phyloP scores from a whole-genome alignment of 257 asterid species.

The Nicotiana benthamiana region DNA sequence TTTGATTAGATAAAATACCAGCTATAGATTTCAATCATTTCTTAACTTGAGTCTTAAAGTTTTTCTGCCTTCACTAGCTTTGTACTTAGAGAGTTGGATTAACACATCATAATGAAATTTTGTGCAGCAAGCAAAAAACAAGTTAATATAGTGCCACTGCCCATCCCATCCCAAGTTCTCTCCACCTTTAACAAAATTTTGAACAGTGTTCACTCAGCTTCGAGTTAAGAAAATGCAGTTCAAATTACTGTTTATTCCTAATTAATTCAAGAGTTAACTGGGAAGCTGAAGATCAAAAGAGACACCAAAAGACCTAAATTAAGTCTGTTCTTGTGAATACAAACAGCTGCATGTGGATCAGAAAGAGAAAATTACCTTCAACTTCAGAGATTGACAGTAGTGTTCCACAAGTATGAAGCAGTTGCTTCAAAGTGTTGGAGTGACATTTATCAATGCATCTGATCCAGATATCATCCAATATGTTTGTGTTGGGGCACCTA shows the following conservation, averaged over 20 bases:
- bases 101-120: not conserved
- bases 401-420: slow-evolving; percentile 67
- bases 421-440: slow-evolving; percentile 78
- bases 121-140: not conserved
- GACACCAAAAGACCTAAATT: not conserved
- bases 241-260: not conserved
- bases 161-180: not conserved
- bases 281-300: not conserved
- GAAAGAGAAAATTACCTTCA: slow-evolving; percentile 42
- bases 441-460: slow-evolving; percentile 87
- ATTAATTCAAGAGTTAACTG: not conserved
- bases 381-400: slow-evolving; percentile 72
- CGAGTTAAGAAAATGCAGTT: not conserved
- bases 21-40: not conserved
- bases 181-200: not conserved
- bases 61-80: not conserved
- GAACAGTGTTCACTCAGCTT: not conserved
- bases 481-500: slow-evolving; percentile 44
- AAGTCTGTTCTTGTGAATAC: not conserved
- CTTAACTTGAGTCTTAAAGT: not conserved
- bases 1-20: not conserved
- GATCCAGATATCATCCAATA: slow-evolving; percentile 61
- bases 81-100: not conserved
- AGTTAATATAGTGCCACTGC: not conserved
- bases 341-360: not conserved